phyloP scores from a whole-genome alignment of 31 red algal species.

The Odonthalia washingtoniensis region DNA sequence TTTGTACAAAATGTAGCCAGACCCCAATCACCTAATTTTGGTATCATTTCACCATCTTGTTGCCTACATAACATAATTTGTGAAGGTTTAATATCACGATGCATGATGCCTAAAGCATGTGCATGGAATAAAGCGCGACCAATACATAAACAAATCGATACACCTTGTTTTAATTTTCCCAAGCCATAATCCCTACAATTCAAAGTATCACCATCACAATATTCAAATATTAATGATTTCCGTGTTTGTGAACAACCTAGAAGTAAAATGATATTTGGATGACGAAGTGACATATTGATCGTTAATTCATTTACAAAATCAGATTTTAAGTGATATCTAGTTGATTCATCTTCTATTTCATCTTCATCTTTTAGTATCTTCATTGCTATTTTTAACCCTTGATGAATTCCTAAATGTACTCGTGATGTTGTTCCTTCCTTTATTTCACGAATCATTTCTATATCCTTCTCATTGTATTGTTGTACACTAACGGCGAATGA shows the following conservation, averaged over 20 bases:
- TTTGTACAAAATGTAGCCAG: constrained; percentile 49
- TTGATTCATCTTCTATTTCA: constrained; percentile 43
- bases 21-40: constrained; percentile 85
- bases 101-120: constrained; percentile 72
- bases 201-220: constrained; percentile 35
- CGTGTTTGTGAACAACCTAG: constrained; percentile 18
- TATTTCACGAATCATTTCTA: no score
- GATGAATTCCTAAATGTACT: constrained; percentile 24
- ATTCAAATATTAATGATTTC: constrained; percentile 35
- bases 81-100: constrained; percentile 91
- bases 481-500: no score
- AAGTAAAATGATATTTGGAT: constrained; percentile 48
- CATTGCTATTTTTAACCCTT: constrained; percentile 23
- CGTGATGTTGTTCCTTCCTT: constrained; percentile 38
- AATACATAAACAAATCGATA: constrained; percentile 50
- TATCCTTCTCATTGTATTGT: no score
- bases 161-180: constrained; percentile 28
- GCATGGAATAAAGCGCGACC: constrained; percentile 73
- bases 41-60: constrained; percentile 33
- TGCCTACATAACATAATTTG: constrained; percentile 74
- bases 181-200: constrained; percentile 34
- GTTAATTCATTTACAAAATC: constrained; percentile 46
- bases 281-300: constrained; percentile 40
- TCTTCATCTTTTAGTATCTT: constrained; percentile 40
- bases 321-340: constrained; percentile 11